phyloP scores from a whole-genome alignment of 345 rosid species.

The Aegle marmelos region DNA sequence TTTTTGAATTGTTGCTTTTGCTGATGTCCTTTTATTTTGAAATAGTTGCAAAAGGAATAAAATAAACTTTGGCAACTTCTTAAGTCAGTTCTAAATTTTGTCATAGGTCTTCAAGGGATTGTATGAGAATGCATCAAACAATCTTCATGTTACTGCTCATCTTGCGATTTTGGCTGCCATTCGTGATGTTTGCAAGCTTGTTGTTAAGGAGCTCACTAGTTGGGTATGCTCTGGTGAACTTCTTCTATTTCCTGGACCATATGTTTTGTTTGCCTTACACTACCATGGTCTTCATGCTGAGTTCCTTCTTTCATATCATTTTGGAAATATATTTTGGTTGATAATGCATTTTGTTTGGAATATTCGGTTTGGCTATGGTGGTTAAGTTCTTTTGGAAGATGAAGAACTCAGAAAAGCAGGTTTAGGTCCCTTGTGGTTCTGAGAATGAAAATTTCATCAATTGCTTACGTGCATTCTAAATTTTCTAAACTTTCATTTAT shows the following conservation, averaged over 20 bases:
- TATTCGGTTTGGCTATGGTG: neutral
- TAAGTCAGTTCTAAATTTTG: neutral
- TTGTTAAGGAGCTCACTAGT: slow-evolving; percentile 91
- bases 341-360: neutral
- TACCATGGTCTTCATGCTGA: neutral
- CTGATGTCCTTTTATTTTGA: neutral
- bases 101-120: slow-evolving; percentile 81
- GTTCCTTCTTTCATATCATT: neutral
- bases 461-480: neutral
- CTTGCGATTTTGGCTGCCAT: slow-evolving; percentile 83
- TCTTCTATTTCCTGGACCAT: neutral
- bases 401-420: neutral
- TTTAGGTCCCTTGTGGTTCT: neutral
- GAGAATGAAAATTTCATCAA: neutral
- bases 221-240: slow-evolving; percentile 61
- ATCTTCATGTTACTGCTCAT: slow-evolving; percentile 66
- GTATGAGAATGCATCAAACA: slow-evolving; percentile 81
- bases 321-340: neutral
- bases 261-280: neutral
- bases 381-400: neutral
- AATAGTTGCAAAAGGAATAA: neutral
- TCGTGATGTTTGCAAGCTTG: slow-evolving; percentile 95
- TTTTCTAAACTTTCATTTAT: neutral
- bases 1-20: neutral
- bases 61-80: neutral